Conservation (phyloP, 2,329 filamentous ascomycete species). For the Niveomyces coronatus region DNA sequence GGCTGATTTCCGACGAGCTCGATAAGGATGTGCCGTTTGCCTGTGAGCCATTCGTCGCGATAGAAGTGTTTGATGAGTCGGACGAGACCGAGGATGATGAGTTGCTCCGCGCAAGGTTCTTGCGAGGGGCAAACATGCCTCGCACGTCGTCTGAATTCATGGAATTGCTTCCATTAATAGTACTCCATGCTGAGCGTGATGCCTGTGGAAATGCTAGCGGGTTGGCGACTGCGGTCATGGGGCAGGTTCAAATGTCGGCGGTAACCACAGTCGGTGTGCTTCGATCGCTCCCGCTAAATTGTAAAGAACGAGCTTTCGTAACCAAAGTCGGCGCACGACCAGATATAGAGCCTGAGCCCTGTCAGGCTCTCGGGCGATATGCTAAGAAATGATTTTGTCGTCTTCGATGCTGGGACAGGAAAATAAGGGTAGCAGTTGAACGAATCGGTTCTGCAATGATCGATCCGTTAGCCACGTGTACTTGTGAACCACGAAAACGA, state of each 20-base stretch:
- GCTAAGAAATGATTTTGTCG: too few species aligned
- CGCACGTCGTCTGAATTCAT: conserved; percentile 78
- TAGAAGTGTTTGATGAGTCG: conserved; percentile 50
- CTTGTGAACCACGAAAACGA: too few species aligned
- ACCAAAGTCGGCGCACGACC: conserved; percentile 6
- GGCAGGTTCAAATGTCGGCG: conserved; percentile 23
- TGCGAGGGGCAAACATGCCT: conserved; percentile 84
- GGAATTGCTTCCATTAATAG: conserved; percentile 49
- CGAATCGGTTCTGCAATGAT: conserved; percentile 6
- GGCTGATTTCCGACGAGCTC: conserved; percentile 36
- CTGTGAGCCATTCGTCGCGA: conserved; percentile 50
- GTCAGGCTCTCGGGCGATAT: conserved; percentile 1
- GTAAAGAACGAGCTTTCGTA: conserved; percentile 3
- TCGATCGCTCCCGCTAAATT: conserved; percentile 7
- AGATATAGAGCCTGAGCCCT: conserved; percentile 8
- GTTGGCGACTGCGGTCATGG: conserved; percentile 60
- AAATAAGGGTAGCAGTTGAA: too few species aligned
- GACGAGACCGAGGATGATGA: conserved; percentile 82
- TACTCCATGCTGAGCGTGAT: conserved; percentile 54
- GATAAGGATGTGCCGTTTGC: conserved; percentile 48
- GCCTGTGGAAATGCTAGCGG: conserved; percentile 53
- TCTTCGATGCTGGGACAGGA: too few species aligned
- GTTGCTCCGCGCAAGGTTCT: conserved; percentile 75
- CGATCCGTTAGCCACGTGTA: too few species aligned
- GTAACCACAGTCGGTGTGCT: conserved; percentile 14